Evolutionary conservation across 2,329 filamentous ascomycete genomes (phyloP).

Genomic region (Rhynchosporium secalis): DNA sequence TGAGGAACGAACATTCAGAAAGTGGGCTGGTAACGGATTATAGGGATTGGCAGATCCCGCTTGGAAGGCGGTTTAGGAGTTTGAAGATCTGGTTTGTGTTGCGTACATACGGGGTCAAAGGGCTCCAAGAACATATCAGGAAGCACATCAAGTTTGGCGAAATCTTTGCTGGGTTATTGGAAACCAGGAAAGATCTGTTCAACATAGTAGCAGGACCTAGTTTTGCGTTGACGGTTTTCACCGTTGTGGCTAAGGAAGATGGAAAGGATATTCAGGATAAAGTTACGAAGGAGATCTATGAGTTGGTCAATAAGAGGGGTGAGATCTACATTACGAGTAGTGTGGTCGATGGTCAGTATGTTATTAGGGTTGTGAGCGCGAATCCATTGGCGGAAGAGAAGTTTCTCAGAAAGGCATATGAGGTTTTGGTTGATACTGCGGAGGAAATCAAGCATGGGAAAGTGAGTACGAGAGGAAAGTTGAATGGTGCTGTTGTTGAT

Average conservation of each 20-base stretch:
- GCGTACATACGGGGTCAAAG: constrained; percentile 75
- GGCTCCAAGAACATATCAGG: constrained; percentile 71
- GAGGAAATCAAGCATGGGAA: constrained; percentile 37
- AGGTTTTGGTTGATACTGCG: constrained; percentile 58
- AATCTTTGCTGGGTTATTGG: constrained; percentile 63
- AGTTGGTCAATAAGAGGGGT: constrained; percentile 69
- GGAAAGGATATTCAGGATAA: constrained; percentile 58
- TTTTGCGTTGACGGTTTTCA: constrained; percentile 79
- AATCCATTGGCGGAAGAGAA: constrained; percentile 69
- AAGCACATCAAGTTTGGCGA: constrained; percentile 70
- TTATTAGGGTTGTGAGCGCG: constrained; percentile 78
- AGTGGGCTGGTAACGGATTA: constrained; percentile 88
- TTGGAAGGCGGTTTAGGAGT: constrained; percentile 83
- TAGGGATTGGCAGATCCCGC: constrained; percentile 94
- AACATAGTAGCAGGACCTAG: constrained; percentile 70
- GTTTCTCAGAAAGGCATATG: constrained; percentile 72
- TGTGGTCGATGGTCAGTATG: constrained; percentile 70
- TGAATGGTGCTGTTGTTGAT: constrained; percentile 26
- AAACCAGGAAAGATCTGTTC: constrained; percentile 67
- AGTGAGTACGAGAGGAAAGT: neutral
- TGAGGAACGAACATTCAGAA: constrained; percentile 79
- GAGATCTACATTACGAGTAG: constrained; percentile 83
- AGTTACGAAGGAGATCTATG: constrained; percentile 73
- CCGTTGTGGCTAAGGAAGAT: constrained; percentile 50
- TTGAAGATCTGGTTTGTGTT: constrained; percentile 97